Conservation (phyloP, 1,139 yeast species). For the Pichia sp. region DNA sequence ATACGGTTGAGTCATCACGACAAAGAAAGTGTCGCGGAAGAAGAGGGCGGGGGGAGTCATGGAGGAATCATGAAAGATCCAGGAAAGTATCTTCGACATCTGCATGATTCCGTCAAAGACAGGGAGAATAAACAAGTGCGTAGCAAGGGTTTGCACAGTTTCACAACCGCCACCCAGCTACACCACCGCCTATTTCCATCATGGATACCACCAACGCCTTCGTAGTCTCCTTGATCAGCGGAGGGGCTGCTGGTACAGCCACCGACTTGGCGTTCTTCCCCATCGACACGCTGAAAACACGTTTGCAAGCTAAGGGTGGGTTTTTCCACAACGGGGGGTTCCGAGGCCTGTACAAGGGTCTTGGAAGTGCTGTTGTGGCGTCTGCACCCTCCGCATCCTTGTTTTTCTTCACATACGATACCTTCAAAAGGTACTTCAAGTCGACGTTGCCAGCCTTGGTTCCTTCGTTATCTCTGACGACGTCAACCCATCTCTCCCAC, state of each 20-base stretch:
- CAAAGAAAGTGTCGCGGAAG: background rate
- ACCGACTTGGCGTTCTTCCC: conserved; percentile 95
- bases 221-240: conserved; percentile 34
- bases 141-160: no score
- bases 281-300: conserved; percentile 87
- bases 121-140: no score
- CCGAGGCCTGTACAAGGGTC: conserved; percentile 82
- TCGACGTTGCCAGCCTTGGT: conserved; percentile 37
- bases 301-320: conserved; percentile 94
- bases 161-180: background rate
- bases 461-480: conserved; percentile 24
- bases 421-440: conserved; percentile 55
- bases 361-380: conserved; percentile 91
- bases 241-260: conserved; percentile 95
- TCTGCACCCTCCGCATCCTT: conserved; percentile 92
- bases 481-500: conserved; percentile 50
- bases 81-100: background rate
- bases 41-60: no score
- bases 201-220: conserved; percentile 50
- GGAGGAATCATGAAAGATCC: background rate
- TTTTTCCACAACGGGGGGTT: conserved; percentile 91
- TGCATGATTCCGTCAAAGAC: conserved; percentile 1
- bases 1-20: no score
- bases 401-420: conserved; percentile 85
- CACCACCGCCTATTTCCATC: background rate